Conservation (phyloP, 2,329 filamentous ascomycete genomes). For the Emergomyces orientalis region DNA sequence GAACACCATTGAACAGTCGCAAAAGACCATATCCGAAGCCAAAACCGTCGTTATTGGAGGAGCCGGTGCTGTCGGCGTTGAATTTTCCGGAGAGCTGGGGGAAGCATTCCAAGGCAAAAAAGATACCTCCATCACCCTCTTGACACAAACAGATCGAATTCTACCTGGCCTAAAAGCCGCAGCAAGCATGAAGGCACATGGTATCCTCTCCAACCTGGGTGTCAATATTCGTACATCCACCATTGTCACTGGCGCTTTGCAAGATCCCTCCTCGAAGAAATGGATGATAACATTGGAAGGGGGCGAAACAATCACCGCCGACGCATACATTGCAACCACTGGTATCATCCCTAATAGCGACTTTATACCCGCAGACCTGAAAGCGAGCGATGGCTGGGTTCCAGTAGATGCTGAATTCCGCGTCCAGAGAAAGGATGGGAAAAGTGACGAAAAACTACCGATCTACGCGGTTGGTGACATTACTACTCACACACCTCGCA, state of each 20-base stretch:
- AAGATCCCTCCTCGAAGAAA: slow-evolving; percentile 10
- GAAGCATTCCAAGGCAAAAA: slow-evolving; percentile 28
- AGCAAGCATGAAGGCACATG: slow-evolving; percentile 7
- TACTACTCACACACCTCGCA: slow-evolving; percentile 9
- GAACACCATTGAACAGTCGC: slow-evolving; percentile 27
- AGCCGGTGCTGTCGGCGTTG: slow-evolving; percentile 42
- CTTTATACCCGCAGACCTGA: slow-evolving; percentile 16
- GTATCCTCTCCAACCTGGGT: slow-evolving; percentile 10
- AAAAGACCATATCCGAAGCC: slow-evolving; percentile 29
- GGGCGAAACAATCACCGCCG: slow-evolving; percentile 19
- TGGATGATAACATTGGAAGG: slow-evolving; percentile 12
- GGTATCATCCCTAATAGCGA: slow-evolving; percentile 17
- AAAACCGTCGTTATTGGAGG: slow-evolving; percentile 41
- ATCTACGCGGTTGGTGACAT: slow-evolving; percentile 17
- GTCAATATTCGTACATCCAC: slow-evolving; percentile 12
- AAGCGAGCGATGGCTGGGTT: slow-evolving; percentile 16
- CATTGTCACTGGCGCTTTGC: slow-evolving; percentile 8
- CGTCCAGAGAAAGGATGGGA: slow-evolving; percentile 4
- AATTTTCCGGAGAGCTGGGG: slow-evolving; percentile 42
- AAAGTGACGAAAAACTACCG: slow-evolving; percentile 4
- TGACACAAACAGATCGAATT: slow-evolving; percentile 19
- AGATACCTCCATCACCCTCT: slow-evolving; percentile 33
- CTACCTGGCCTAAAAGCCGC: slow-evolving; percentile 6
- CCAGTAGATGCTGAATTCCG: slow-evolving; percentile 16
- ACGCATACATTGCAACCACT: slow-evolving; percentile 17